phyloP scores from a whole-genome alignment of 2,329 filamentous ascomycete species.

The Colletotrichum siamense region DNA sequence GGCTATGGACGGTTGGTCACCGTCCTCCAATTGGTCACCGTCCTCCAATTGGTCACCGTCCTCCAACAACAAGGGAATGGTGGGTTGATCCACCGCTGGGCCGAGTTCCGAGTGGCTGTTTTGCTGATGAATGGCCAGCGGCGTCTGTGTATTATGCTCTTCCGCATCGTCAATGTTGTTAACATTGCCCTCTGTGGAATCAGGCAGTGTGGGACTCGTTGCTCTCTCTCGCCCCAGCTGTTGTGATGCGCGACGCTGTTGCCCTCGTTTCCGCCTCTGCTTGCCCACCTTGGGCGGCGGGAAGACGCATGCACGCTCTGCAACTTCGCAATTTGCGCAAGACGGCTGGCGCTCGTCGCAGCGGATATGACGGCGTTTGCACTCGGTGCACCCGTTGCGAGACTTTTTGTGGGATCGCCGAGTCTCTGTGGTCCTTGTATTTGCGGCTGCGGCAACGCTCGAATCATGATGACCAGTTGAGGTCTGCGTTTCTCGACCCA shows the following conservation, averaged over 20 bases:
- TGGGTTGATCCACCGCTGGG: background rate
- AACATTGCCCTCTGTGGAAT: background rate
- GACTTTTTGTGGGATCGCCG: background rate
- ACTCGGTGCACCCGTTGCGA: background rate
- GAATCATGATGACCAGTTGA: background rate
- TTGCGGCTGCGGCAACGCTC: background rate
- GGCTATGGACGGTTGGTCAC: background rate
- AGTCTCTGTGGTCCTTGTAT: background rate
- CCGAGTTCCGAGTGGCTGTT: background rate
- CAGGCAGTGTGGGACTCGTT: background rate
- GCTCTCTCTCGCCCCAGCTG: background rate
- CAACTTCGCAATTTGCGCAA: background rate
- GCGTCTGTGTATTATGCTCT: background rate
- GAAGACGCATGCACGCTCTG: background rate
- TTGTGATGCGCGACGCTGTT: background rate
- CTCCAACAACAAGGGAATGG: background rate
- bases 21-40: too few relatives aligned
- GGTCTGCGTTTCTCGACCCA: background rate
- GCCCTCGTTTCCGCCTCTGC: background rate
- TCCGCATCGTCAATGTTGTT: background rate
- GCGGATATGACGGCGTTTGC: background rate
- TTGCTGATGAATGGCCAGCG: background rate
- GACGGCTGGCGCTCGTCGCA: background rate
- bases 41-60: background rate
- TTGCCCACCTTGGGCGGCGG: background rate